phyloP scores from a whole-genome alignment of 768 basidiomycete genomes.

The Xanthoconium purpureum region DNA sequence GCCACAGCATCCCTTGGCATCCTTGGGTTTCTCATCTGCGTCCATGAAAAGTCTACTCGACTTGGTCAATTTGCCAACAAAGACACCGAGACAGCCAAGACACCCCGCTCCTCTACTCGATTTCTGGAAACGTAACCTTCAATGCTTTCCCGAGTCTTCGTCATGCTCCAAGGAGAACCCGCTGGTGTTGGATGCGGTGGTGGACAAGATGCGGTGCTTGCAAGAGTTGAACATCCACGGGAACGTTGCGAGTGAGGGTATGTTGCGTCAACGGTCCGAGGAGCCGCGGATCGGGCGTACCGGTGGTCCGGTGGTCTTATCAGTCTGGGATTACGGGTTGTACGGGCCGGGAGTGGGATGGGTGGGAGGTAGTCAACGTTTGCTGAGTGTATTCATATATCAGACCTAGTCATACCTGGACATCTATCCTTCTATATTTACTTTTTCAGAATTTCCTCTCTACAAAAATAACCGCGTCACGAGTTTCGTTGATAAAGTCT shows the following conservation, averaged over 20 bases:
- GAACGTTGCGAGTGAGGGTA: not conserved
- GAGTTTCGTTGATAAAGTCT: too few relatives aligned
- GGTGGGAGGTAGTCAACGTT: not conserved
- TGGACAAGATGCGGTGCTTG: conserved; percentile 1
- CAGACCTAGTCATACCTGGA: too few relatives aligned
- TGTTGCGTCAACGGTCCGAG: not conserved
- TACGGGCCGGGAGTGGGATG: not conserved
- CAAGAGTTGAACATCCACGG: not conserved
- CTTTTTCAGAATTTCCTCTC: too few relatives aligned
- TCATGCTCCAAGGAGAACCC: not conserved
- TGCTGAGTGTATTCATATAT: too few relatives aligned
- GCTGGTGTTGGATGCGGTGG: not conserved
- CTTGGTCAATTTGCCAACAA: too few relatives aligned
- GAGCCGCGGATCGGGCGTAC: not conserved
- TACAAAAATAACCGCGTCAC: too few relatives aligned
- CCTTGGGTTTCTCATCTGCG: too few relatives aligned
- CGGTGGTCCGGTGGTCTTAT: not conserved
- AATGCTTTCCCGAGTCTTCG: not conserved
- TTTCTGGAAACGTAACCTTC: conserved; percentile 1
- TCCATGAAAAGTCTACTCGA: too few relatives aligned
- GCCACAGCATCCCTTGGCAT: too few relatives aligned
- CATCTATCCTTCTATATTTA: too few relatives aligned
- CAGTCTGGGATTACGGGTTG: not conserved
- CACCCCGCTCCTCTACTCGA: not conserved
- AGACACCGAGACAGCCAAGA: too few relatives aligned